Evolutionary conservation across 257 asterid genomes (phyloP).

Genomic region (Solanum pimpinellifolium): DNA sequence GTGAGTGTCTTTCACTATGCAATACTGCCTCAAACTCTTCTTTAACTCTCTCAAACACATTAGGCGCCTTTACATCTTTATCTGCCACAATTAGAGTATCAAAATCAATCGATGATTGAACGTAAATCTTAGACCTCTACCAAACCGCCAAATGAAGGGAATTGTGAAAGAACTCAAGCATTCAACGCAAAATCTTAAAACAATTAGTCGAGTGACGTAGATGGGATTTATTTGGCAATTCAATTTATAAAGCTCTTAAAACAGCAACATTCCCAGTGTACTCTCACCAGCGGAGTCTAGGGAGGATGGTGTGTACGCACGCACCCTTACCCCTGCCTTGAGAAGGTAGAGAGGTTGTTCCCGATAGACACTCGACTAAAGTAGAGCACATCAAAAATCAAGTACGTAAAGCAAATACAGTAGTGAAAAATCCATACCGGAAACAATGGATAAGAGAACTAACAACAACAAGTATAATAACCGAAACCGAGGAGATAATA

Average conservation of each 20-base stretch:
- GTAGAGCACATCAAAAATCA: not conserved
- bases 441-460: too few species aligned
- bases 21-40: constrained; percentile 32
- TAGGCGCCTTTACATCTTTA: constrained; percentile 27
- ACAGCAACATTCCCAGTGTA: not conserved
- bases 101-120: not conserved
- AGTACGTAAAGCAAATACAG: not conserved
- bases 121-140: not conserved
- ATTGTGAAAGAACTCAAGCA: not conserved
- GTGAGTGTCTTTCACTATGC: constrained; percentile 11
- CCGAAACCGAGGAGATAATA: too few species aligned
- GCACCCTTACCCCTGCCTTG: too few species aligned
- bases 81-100: constrained; percentile 6
- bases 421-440: not conserved
- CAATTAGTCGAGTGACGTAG: too few species aligned
- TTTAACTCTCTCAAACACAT: constrained; percentile 34
- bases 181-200: not conserved
- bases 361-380: not conserved
- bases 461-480: too few species aligned
- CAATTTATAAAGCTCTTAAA: not conserved
- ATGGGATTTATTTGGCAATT: not conserved
- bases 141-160: not conserved
- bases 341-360: not conserved
- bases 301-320: too few species aligned
- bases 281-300: not conserved